Conservation (phyloP, 108 stramenopile genomes). For the Skeletonema grethae region DNA sequence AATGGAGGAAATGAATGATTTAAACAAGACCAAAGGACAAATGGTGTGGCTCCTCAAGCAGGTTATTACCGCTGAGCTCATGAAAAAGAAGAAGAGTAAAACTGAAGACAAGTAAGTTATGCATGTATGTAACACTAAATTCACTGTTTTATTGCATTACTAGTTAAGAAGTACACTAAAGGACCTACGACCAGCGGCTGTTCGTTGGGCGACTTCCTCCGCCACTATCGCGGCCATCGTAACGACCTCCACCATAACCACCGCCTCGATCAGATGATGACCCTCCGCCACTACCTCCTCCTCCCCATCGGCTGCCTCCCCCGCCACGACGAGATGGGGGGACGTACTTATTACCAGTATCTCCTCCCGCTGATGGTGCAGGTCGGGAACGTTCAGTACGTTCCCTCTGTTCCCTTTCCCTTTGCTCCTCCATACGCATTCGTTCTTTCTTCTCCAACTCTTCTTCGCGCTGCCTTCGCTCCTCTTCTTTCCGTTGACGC, state of each 20-base stretch:
- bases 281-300: slow-evolving; percentile 41
- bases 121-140: background rate
- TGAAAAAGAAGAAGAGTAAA: background rate
- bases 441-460: slow-evolving; percentile 52
- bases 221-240: slow-evolving; percentile 28
- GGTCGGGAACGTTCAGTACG: slow-evolving; percentile 3
- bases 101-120: background rate
- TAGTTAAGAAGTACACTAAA: too few species aligned
- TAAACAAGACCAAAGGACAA: slow-evolving; percentile 46
- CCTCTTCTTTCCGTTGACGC: slow-evolving; percentile 57
- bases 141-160: too few species aligned
- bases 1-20: slow-evolving; percentile 31
- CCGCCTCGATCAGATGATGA: slow-evolving; percentile 45
- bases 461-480: slow-evolving; percentile 42
- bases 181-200: background rate
- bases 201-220: background rate
- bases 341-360: slow-evolving; percentile 60
- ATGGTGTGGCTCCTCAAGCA: slow-evolving; percentile 51
- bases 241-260: slow-evolving; percentile 48
- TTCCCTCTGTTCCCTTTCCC: slow-evolving; percentile 19
- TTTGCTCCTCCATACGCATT: slow-evolving; percentile 35
- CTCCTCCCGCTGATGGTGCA: background rate
- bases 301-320: slow-evolving; percentile 33
- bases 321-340: slow-evolving; percentile 68
- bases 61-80: slow-evolving; percentile 9